Evolutionary conservation across 768 basidiomycete genomes (phyloP).

Genomic region (Leccinum ochraceum): DNA sequence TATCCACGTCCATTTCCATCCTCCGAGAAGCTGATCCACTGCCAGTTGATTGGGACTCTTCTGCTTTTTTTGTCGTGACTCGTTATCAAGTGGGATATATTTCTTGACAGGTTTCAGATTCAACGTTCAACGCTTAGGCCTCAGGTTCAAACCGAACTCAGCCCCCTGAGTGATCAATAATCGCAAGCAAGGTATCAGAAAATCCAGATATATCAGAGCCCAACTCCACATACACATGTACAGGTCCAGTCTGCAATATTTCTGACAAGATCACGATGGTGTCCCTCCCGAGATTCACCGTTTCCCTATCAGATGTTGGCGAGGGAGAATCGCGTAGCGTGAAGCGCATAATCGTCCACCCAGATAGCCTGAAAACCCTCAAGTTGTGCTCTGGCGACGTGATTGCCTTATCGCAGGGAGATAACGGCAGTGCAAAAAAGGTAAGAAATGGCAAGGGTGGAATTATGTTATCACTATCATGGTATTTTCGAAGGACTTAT

Average conservation of each 20-base stretch:
- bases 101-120: constrained; percentile 8
- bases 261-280: constrained; percentile 18
- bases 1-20: constrained; percentile 15
- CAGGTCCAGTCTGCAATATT: constrained; percentile 1
- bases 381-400: constrained; percentile 73
- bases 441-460: constrained; percentile 31
- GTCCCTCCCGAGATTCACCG: constrained; percentile 36
- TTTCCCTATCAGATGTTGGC: constrained; percentile 35
- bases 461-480: constrained; percentile 8
- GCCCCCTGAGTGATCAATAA: constrained; percentile 2
- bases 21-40: constrained; percentile 4
- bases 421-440: constrained; percentile 35
- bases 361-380: constrained; percentile 57
- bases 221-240: not conserved
- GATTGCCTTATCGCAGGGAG: constrained; percentile 50
- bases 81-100: constrained; percentile 1
- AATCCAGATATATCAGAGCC: not conserved
- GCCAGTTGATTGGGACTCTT: not conserved
- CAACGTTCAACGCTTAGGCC: not conserved
- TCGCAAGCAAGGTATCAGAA: constrained; percentile 1
- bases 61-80: not conserved
- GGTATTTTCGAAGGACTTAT: constrained; percentile 16
- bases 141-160: constrained; percentile 1
- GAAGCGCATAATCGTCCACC: constrained; percentile 63
- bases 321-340: constrained; percentile 50